Evolutionary conservation across 2,329 filamentous ascomycete species (phyloP).

Genomic region (Alternaria sp.): DNA sequence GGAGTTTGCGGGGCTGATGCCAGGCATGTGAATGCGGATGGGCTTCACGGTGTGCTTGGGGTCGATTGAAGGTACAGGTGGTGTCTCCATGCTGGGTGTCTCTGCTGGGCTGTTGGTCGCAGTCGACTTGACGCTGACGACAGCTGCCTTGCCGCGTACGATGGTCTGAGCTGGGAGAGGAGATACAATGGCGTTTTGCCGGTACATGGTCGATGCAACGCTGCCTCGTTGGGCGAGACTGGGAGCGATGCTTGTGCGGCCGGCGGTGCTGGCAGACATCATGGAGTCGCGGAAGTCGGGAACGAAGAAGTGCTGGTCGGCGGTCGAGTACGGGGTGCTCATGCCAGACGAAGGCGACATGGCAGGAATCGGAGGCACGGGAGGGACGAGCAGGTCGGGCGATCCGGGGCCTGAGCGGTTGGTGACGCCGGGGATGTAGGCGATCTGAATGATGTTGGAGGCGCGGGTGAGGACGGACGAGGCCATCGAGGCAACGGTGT

Average conservation of each 20-base stretch:
- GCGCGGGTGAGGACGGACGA: slow-evolving; percentile 94
- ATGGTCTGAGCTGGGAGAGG: slow-evolving; percentile 82
- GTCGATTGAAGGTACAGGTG: slow-evolving; percentile 76
- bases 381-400: slow-evolving; percentile 81
- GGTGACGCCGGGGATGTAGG: slow-evolving; percentile 96
- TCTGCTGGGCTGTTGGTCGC: slow-evolving; percentile 62
- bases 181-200: slow-evolving; percentile 84
- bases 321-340: slow-evolving; percentile 63
- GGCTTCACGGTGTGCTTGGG: slow-evolving; percentile 53
- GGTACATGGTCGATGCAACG: slow-evolving; percentile 92
- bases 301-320: slow-evolving; percentile 90
- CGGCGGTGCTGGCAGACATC: slow-evolving; percentile 75
- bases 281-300: slow-evolving; percentile 91
- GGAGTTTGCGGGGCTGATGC: slow-evolving; percentile 45
- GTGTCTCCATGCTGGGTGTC: slow-evolving; percentile 58
- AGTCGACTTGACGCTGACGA: slow-evolving; percentile 86
- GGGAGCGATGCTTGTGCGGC: slow-evolving; percentile 57
- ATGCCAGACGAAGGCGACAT: slow-evolving; percentile 62
- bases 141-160: slow-evolving; percentile 84
- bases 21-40: slow-evolving; percentile 52
- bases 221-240: slow-evolving; percentile 57
- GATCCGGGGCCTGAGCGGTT: slow-evolving; percentile 88
- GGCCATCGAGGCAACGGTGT: slow-evolving; percentile 89
- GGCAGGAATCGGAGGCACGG: slow-evolving; percentile 86
- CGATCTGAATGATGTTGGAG: slow-evolving; percentile 99